Base-by-base conservation (phyloP, 2,329 filamentous ascomycete genomes). In the Didymellaceae sp. region DNA sequence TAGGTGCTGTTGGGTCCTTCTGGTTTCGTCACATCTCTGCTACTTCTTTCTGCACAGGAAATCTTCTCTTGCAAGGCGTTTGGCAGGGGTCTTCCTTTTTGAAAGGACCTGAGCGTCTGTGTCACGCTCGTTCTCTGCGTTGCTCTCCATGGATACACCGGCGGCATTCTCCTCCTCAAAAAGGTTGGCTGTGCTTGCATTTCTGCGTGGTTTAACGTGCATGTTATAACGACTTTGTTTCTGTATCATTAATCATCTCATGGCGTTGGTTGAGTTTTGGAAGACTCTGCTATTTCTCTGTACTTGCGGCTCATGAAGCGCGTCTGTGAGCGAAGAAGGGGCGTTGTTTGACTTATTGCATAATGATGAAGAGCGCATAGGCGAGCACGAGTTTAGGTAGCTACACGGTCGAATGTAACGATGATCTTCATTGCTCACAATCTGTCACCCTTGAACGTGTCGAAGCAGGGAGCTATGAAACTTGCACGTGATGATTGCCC, bases 31-130 rank as follows among this genome's bases (percentile, higher is more conserved):
- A 25, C 47, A 49, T 45, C 39, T 50, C 34, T 38, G 38, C 43
- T 40, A 33, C 44, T 37, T 21, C 13, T 35, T 34, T 46, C 56
- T 34, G 6, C 42, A 37, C 57, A 59, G 47, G 54, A 55, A 31
- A 21, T 54, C 44, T 56, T 54, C 49, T 51, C 50, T 31, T 57
- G 68, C 68, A 70, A 63, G 69, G 70, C 66, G 70, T 68, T n/a
- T 69, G 65, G 68, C 39, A 31, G 59, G 61, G 33, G 50, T 41
- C 52, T 31, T 26, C 38, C 43, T 39, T 59, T 53, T n/a, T n/a
- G n/a, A 25, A 51, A 59, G 45, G 38, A 45, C 46, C 46, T 58
- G 55, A 65, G 59, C 48, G 43, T 37, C 48, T 46, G 66, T 56
- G 63, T 62, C 42, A 63, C 65, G 63, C 64, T 71, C 65, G 63